Percentiles rank a stretch among this genome's conserved stretches.
Evolutionary conservation across 192 early-diverging fungal species (phyloP).

Genomic region (Coemansia sp.): DNA sequence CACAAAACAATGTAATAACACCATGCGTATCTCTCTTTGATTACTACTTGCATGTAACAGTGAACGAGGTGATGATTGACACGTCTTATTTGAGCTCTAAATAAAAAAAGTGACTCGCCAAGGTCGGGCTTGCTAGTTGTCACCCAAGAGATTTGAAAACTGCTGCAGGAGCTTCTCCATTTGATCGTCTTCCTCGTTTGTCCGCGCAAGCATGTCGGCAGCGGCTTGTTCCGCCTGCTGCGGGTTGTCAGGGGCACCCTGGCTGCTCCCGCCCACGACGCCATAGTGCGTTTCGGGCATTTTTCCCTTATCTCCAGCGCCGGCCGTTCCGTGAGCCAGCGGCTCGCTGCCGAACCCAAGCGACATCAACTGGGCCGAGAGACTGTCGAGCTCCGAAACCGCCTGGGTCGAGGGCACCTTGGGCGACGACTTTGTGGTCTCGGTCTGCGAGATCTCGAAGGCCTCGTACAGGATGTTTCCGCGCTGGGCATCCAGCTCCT

Average conservation of each 20-base stretch:
- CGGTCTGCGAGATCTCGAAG: background rate
- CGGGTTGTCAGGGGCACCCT: background rate
- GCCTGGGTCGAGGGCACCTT: constrained; percentile 4
- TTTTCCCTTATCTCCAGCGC: constrained; percentile 21
- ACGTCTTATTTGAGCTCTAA: background rate
- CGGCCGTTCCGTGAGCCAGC: background rate
- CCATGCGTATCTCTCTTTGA: too few species aligned
- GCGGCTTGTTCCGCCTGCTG: background rate
- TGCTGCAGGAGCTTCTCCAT: constrained; percentile 23
- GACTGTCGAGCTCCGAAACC: constrained; percentile 27
- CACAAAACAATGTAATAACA: too few species aligned
- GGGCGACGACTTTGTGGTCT: background rate
- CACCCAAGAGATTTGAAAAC: constrained; percentile 5
- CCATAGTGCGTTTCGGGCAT: constrained; percentile 7
- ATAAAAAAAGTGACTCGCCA: background rate
- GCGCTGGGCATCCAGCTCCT: background rate
- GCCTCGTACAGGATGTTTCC: background rate
- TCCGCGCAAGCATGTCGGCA: background rate
- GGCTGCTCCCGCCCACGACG: background rate
- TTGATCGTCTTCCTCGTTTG: constrained; percentile 17
- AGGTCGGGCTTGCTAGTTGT: background rate
- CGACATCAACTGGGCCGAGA: constrained; percentile 32
- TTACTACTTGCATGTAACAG: too few species aligned
- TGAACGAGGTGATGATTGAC: too few species aligned
- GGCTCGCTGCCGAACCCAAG: constrained; percentile 13